These are phyloP conservation scores for Ramaria sp. DNA, from an alignment of 768 basidiomycete genomes.

Conservation along the genomic window DNA sequence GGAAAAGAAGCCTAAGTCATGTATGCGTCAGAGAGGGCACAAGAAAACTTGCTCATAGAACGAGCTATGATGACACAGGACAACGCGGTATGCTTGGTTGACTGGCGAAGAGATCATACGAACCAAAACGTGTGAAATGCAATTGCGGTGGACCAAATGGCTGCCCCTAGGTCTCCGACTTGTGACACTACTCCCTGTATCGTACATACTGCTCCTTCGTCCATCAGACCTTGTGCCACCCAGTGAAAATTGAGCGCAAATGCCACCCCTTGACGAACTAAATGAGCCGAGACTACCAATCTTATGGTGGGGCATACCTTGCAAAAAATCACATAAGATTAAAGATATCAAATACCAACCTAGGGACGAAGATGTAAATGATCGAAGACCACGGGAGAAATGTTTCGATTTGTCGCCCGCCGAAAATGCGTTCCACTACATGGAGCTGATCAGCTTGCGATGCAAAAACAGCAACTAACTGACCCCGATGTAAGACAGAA, in stretches of 20 bases:
- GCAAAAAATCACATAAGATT: conserved; percentile 1
- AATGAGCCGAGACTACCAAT: background rate
- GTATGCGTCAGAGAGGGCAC: background rate
- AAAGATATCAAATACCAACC: conserved; percentile 5
- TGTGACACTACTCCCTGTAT: background rate
- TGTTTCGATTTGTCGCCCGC: background rate
- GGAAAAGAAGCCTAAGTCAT: conserved; percentile 2
- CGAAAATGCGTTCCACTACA: background rate
- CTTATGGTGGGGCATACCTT: background rate
- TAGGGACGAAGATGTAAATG: background rate
- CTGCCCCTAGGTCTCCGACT: conserved; percentile 1
- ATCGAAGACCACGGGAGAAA: background rate
- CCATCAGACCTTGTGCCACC: background rate
- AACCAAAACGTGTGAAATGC: background rate
- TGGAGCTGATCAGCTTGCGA: background rate
- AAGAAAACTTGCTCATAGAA: no score
- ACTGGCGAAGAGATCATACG: background rate
- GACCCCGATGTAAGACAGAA: background rate
- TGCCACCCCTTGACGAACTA: background rate
- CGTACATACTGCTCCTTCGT: background rate
- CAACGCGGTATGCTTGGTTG: no score
- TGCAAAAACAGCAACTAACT: background rate
- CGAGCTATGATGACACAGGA: no score
- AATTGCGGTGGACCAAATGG: conserved; percentile 2
- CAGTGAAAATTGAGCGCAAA: background rate